A percentile compares a stretch with the other conserved stretches of the same genome.
Conservation (phyloP, 345 rosid genomes). For the Leavenworthia alabamica region DNA sequence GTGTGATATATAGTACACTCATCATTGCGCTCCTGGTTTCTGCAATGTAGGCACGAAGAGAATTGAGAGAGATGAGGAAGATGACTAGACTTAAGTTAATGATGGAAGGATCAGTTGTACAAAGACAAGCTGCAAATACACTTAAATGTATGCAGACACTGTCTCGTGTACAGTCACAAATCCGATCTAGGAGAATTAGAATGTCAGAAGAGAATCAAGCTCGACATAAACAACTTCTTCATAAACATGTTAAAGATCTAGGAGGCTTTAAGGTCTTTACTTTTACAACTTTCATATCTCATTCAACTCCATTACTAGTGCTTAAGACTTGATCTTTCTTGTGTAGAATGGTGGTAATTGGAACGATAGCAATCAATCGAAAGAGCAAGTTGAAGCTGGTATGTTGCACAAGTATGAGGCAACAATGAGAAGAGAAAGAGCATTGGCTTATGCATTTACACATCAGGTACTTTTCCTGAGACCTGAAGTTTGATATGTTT, state of each 20-base stretch:
- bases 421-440: conserved; percentile 82
- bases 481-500: no score
- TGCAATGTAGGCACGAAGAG: conserved; percentile 77
- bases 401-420: conserved; percentile 75
- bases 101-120: conserved; percentile 71
- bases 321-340: neutral
- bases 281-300: no score
- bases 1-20: neutral
- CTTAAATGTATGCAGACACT: conserved; percentile 83
- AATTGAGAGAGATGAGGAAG: conserved; percentile 61
- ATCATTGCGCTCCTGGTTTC: no score
- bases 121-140: conserved; percentile 68
- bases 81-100: conserved; percentile 58
- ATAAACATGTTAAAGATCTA: conserved; percentile 75
- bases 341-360: conserved; percentile 70
- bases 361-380: conserved; percentile 80
- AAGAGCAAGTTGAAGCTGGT: conserved; percentile 69
- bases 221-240: conserved; percentile 73
- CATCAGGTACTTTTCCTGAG: conserved; percentile 98
- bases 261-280: conserved; percentile 28
- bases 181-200: conserved; percentile 60
- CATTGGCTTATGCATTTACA: conserved; percentile 77
- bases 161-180: conserved; percentile 73
- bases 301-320: no score
- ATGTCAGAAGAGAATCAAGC: conserved; percentile 89